Base-by-base conservation (phyloP, 371 early-diverging fungal species). In the Saksenaea oblongispora region DNA sequence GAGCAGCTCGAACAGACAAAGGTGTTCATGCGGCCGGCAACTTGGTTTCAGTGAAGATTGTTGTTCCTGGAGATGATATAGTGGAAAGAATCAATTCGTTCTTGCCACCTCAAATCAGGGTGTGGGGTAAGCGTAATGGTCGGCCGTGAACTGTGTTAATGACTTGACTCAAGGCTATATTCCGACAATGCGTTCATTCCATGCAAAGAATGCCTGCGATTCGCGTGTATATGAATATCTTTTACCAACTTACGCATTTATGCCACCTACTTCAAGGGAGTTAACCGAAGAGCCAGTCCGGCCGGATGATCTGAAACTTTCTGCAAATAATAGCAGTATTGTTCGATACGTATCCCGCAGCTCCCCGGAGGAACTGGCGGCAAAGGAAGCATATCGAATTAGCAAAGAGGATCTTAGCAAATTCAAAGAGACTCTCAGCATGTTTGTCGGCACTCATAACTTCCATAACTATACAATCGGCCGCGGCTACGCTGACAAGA, bases 11-110 rank as follows among this genome's bases (percentile, higher is more conserved):
- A 27, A 99, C 99, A 0, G 99, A 99, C 76, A 99, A 99, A 79
- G 99, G 99, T 18, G 99, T 99, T 1, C 98, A 98, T 74, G 99
- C 99, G 8, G 96, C 95, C 22, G 96, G 98, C 18, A 95, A 98
- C 62, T 87, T 99, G 0, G 84, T 97, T n/a, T 91, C 95, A 1
- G 66, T 94, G 36, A 99, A 99, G 79, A 87, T 97, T 88, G 87
- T 90, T 39, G 73, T 89, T 15, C 70, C 71, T 1, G 62, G 59
- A 17, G 92, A 88, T 37, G 84, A 89, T 41, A 72, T 95, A 9
- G 82, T 97, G 9, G 72, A 80, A 39, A 87, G 83, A 60, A 83
- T 94, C 71, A 97, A 95, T 76, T 75, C 71, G 24, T 62, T 79
- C 22, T 76, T 95, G 42, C 95, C 94, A 0, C 91, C 80, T 13